A percentile compares a stretch with the other conserved stretches of the same genome.
Conservation (phyloP, 2,329 filamentous ascomycete genomes). For the Thyridium curvatum region DNA sequence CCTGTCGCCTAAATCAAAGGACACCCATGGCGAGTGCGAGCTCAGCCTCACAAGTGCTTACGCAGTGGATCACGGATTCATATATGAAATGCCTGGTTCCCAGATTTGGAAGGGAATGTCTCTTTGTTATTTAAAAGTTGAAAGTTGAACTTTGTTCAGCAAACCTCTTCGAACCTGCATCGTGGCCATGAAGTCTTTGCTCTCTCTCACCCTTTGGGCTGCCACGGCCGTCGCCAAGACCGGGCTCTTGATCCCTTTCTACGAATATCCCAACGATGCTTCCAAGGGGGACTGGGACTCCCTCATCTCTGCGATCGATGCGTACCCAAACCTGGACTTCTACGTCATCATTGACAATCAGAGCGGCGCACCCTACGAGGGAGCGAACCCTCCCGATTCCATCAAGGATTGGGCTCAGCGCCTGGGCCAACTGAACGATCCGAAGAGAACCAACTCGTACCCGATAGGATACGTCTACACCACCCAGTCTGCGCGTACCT, state of each 20-base stretch:
- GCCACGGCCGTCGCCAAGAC: neutral
- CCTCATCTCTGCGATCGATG: conserved; percentile 8
- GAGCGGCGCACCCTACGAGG: conserved; percentile 7
- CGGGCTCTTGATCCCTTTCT: conserved; percentile 12
- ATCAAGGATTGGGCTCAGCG: conserved; percentile 6
- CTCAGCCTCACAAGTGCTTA: too few relatives aligned
- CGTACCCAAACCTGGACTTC: conserved; percentile 9
- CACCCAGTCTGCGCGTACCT: conserved; percentile 2
- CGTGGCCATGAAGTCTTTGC: too few relatives aligned
- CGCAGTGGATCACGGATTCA: too few relatives aligned
- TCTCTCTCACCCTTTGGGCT: too few relatives aligned
- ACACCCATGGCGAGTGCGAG: too few relatives aligned
- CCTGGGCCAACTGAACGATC: conserved; percentile 7
- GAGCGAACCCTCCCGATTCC: conserved; percentile 4
- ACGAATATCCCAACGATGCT: conserved; percentile 9
- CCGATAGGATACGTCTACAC: conserved; percentile 10
- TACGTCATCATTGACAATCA: conserved; percentile 11
- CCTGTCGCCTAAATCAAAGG: too few relatives aligned
- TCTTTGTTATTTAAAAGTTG: too few relatives aligned
- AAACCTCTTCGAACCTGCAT: too few relatives aligned
- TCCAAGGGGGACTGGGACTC: conserved; percentile 10
- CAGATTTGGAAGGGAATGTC: too few relatives aligned
- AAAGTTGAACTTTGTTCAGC: too few relatives aligned
- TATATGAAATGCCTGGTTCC: too few relatives aligned
- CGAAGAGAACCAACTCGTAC: neutral